phyloP scores from a whole-genome alignment of 345 rosid genomes.

The Noccaea bulbosa region DNA sequence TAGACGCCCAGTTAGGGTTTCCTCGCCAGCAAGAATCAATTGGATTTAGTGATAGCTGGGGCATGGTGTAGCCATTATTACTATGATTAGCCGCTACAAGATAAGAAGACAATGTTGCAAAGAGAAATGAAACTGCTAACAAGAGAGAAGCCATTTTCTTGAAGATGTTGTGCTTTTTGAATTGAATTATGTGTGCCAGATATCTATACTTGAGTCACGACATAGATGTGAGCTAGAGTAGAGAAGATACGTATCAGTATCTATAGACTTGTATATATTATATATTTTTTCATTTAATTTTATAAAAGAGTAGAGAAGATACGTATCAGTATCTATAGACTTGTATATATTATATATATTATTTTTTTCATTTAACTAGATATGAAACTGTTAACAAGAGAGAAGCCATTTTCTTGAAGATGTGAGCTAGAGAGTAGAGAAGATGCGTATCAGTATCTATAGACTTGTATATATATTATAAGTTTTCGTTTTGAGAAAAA shows the following conservation, averaged over 20 bases:
- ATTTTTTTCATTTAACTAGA: not conserved
- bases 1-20: conserved; percentile 63
- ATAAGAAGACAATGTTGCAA: conserved; percentile 23
- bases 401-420: conserved; percentile 44
- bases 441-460: not conserved
- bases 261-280: not conserved
- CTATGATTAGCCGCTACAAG: conserved; percentile 14
- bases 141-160: conserved; percentile 46
- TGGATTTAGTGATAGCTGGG: conserved; percentile 44
- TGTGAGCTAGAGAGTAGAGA: conserved; percentile 26
- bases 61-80: not conserved
- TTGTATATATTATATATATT: not conserved
- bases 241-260: conserved; percentile 1
- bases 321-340: not conserved
- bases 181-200: conserved; percentile 5
- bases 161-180: conserved; percentile 17
- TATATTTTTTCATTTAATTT: not conserved
- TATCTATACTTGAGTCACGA: conserved; percentile 25
- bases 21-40: conserved; percentile 80
- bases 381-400: conserved; percentile 36
- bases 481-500: no score
- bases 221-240: conserved; percentile 24
- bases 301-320: not conserved
- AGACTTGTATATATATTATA: not conserved
- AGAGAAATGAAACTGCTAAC: conserved; percentile 39